Evolutionary conservation across 441 rosid species (phyloP), one percentile per base, ranked within the genome.

Genomic region (Rhodomyrtus psidioides): DNA sequence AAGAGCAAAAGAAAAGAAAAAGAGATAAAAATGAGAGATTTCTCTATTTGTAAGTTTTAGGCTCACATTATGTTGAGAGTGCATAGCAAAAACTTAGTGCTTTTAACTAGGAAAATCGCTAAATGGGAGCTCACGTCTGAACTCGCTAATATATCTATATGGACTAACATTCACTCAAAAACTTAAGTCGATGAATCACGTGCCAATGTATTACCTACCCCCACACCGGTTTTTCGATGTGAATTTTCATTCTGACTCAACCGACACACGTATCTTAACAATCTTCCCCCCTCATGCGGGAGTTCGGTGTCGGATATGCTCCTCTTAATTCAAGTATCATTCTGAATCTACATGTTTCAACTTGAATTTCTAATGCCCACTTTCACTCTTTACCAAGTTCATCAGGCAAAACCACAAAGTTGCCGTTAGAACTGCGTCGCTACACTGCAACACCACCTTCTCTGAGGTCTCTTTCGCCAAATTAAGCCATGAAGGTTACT

Each of bases 401-500:
- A 34, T 15, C 0, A 1, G 7, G 15, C 13, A 0, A 0, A 34
- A 34, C 49, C n/a, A 10, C 19, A 12, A 70, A 34, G 6, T 1
- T 4, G 0, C 49, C 79, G 34, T 9, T 0, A 34, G 14, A 6
- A 70, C 15, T 1, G 1, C 8, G 0, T 34, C 10, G 12, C 9
- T 65, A 17, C 49, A 17, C 4, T 34, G 4, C 76, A 65, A 19
- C 2, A 3, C 14, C 4, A 3, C 39, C 46, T 34, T 65, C 2
- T 34, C 0, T 1, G 76, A 65, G 76, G 46, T 65, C 2, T 65
- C 44, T 42, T 65, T 65, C 3, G 7, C 26, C 1, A 65, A 14
- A 34, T 39, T 34, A 65, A 65, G 10, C 39, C 46, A 19, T 65
- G 46, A 9, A 34, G 24, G n/a, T 15, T 34, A 65, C n/a, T 0